phyloP scores from a whole-genome alignment of 306 rosid species.

The Ormosia semicastrata region DNA sequence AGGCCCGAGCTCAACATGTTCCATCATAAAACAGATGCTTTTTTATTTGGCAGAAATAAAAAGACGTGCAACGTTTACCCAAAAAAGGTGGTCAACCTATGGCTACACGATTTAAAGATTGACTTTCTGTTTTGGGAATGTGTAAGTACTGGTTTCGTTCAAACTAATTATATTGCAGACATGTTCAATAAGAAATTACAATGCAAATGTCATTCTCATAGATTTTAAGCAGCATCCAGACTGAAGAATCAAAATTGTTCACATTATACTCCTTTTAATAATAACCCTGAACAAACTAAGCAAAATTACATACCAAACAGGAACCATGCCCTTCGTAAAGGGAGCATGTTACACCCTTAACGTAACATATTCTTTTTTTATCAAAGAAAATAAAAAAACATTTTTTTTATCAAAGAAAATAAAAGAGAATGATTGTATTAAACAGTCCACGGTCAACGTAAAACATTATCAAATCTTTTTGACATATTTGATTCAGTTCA shows the following conservation, averaged over 20 bases:
- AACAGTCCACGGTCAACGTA: too few relatives aligned
- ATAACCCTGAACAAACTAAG: not conserved
- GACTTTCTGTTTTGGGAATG: not conserved
- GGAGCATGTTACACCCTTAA: not conserved
- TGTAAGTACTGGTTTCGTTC: not conserved
- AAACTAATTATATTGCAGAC: not conserved
- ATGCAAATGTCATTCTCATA: not conserved
- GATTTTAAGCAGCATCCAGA: not conserved
- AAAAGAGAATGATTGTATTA: too few relatives aligned
- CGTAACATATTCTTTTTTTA: not conserved
- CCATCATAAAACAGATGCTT: not conserved
- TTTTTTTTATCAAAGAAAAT: too few relatives aligned
- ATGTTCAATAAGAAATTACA: not conserved
- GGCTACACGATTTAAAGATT: not conserved
- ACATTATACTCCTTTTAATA: not conserved
- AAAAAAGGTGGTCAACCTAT: too few relatives aligned
- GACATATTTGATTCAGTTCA: constrained; percentile 3
- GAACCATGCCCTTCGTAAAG: not conserved
- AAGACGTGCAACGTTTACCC: too few relatives aligned
- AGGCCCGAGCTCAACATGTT: not conserved
- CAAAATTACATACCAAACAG: not conserved
- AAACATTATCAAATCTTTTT: too few relatives aligned
- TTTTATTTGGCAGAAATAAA: too few relatives aligned
- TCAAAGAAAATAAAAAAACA: too few relatives aligned
- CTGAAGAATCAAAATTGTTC: not conserved